Evolutionary conservation across 73 alveolate genomes (phyloP).

Genomic region (Paramecium sonneborni): DNA sequence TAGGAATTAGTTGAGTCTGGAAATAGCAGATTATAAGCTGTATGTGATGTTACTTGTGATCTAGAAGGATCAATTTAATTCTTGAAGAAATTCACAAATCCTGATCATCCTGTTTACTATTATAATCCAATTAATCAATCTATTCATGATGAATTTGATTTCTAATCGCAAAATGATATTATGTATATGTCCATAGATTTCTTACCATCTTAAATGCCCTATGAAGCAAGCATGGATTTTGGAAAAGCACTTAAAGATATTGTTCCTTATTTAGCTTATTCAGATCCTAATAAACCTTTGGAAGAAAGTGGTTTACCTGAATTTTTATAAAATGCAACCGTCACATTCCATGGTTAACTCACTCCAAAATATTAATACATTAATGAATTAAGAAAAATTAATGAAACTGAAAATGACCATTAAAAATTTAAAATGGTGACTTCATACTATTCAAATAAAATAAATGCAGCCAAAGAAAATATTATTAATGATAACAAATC

Average conservation of each 20-base stretch:
- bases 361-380: not conserved
- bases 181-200: slow-evolving; percentile 85
- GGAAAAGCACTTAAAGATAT: slow-evolving; percentile 72
- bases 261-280: slow-evolving; percentile 62
- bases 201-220: slow-evolving; percentile 86
- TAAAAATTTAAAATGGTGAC: not conserved
- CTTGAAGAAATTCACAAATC: slow-evolving; percentile 76
- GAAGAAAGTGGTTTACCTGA: slow-evolving; percentile 71
- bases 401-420: not conserved
- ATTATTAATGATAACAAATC: not conserved
- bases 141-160: slow-evolving; percentile 52
- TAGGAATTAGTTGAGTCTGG: slow-evolving; percentile 61
- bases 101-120: slow-evolving; percentile 81
- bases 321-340: slow-evolving; percentile 69
- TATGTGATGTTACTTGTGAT: slow-evolving; percentile 91
- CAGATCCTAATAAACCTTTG: slow-evolving; percentile 66
- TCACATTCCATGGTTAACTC: slow-evolving; percentile 70
- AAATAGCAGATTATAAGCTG: slow-evolving; percentile 74
- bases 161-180: slow-evolving; percentile 62
- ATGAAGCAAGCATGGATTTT: slow-evolving; percentile 84
- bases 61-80: slow-evolving; percentile 81
- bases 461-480: not conserved
- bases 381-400: not conserved
- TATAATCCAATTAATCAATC: slow-evolving; percentile 71
- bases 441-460: not conserved